Conservation (phyloP, 129 eudicot species). For the Flaveria robusta region DNA sequence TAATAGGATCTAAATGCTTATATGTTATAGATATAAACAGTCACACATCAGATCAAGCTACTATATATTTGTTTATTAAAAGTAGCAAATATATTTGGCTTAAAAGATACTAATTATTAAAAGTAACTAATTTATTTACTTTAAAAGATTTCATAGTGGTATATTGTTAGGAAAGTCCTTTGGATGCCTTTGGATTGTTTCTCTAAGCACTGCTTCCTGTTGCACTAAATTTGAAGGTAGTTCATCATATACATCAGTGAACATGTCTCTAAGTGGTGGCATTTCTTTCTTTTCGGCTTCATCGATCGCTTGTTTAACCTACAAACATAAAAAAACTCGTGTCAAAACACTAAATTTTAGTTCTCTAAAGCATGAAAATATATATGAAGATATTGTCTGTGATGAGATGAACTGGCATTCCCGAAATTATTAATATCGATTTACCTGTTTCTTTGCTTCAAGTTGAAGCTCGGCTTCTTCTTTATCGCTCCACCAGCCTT, state of each 20-base stretch:
- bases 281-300: conserved; percentile 5
- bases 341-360: background rate
- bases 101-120: too few species aligned
- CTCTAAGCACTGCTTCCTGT: conserved; percentile 9
- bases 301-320: conserved; percentile 9
- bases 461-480: conserved; percentile 48
- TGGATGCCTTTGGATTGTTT: conserved; percentile 15
- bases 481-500: conserved; percentile 53
- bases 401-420: too few species aligned
- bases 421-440: background rate
- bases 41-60: too few species aligned
- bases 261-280: conserved; percentile 3
- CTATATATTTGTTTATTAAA: too few species aligned
- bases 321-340: background rate
- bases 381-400: too few species aligned
- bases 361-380: background rate
- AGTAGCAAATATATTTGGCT: too few species aligned
- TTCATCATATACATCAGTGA: conserved; percentile 11
- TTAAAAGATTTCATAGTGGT: background rate
- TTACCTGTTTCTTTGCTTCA: conserved; percentile 51
- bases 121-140: background rate
- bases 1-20: too few species aligned
- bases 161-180: background rate
- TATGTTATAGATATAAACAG: too few species aligned
- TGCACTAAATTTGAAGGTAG: conserved; percentile 1